A percentile compares a stretch with the other conserved stretches of the same genome.
These are phyloP conservation scores for Stramenopiles sp. DNA, from an alignment of 352 stramenopile species.

Conservation along the genomic window DNA sequence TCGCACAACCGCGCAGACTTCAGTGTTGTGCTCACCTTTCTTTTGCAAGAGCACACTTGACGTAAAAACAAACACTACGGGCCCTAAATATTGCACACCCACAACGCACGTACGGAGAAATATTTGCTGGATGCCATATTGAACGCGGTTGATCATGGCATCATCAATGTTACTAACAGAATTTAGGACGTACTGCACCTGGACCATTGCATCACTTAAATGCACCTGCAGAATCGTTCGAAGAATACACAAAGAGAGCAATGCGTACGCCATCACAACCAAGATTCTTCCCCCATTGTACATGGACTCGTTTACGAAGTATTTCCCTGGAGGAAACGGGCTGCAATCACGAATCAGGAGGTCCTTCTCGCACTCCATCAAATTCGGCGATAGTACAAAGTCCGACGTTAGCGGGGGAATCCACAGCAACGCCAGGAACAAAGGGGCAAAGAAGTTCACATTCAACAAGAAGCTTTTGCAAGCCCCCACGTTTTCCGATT, in stretches of 20 bases:
- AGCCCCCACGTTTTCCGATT: neutral
- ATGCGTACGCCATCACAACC: neutral
- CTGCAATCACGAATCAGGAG: neutral
- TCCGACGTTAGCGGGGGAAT: neutral
- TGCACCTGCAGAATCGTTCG: neutral
- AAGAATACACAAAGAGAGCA: neutral
- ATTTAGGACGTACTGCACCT: neutral
- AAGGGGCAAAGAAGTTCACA: neutral
- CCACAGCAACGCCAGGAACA: neutral
- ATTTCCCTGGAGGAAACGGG: neutral
- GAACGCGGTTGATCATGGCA: neutral
- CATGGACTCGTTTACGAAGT: neutral
- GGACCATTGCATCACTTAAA: neutral
- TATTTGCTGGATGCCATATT: neutral
- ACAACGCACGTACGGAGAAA: neutral
- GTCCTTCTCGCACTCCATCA: neutral
- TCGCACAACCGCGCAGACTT: neutral
- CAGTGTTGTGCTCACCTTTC: neutral
- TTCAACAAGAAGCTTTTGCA: neutral
- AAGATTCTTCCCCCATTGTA: neutral
- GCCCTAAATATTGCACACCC: neutral
- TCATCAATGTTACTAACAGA: constrained; percentile 3
- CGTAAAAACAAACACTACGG: neutral
- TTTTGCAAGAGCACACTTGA: neutral
- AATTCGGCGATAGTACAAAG: neutral